These are phyloP conservation scores for Hypholoma sublateritium DNA, from an alignment of 768 basidiomycete genomes.

Conservation along the genomic window DNA sequence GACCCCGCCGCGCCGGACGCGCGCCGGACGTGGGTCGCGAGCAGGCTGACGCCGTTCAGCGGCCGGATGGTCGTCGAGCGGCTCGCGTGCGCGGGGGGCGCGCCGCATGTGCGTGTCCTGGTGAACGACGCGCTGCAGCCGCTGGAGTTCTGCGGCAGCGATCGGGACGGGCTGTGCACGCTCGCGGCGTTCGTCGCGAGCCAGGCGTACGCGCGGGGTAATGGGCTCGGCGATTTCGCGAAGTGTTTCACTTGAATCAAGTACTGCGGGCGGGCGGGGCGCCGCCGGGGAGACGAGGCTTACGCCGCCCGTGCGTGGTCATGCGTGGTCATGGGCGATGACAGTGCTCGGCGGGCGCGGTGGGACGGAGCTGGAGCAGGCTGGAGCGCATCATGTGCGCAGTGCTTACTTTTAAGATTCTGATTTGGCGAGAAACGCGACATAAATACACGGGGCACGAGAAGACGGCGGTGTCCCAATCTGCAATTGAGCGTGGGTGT, in stretches of 20 bases:
- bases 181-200: slow-evolving; percentile 67
- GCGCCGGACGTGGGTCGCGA: slow-evolving; percentile 50
- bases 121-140: slow-evolving; percentile 67
- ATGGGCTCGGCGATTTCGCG: slow-evolving; percentile 74
- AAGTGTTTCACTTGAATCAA: slow-evolving; percentile 58
- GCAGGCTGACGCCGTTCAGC: slow-evolving; percentile 71
- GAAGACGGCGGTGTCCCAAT: neutral
- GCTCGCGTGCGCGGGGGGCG: slow-evolving; percentile 44
- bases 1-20: slow-evolving; percentile 33
- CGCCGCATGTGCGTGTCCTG: slow-evolving; percentile 66
- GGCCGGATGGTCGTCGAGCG: slow-evolving; percentile 75
- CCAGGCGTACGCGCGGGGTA: slow-evolving; percentile 64
- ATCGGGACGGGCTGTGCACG: slow-evolving; percentile 57
- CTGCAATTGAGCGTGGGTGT: neutral
- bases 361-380: too few species aligned
- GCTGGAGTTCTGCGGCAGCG: slow-evolving; percentile 56
- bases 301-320: slow-evolving; percentile 41
- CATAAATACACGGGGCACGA: neutral
- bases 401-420: too few species aligned
- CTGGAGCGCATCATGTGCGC: too few species aligned
- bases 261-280: slow-evolving; percentile 55
- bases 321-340: too few species aligned
- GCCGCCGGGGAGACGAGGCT: slow-evolving; percentile 55
- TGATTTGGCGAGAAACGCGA: neutral
- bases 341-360: too few species aligned